phyloP scores from a whole-genome alignment of 768 basidiomycete genomes.

The Aureoboletus auriporus region DNA sequence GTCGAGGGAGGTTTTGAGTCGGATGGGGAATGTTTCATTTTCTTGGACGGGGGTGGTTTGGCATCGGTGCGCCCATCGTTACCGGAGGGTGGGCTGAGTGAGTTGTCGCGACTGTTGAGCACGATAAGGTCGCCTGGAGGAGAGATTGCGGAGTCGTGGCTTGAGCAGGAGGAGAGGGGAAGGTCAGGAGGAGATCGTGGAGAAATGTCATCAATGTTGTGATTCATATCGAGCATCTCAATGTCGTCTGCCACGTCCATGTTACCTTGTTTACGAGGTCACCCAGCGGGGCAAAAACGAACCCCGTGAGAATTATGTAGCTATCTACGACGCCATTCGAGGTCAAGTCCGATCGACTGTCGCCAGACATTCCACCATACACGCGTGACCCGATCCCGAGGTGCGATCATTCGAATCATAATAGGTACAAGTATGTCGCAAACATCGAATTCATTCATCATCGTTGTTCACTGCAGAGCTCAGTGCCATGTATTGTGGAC shows the following conservation, averaged over 20 bases:
- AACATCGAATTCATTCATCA: too few species aligned
- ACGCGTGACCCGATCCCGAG: too few species aligned
- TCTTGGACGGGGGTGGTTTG: conserved; percentile 30
- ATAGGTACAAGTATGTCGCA: too few species aligned
- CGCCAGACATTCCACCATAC: too few species aligned
- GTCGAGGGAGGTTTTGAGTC: conserved; percentile 27
- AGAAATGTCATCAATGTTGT: neutral
- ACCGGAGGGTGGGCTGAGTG: conserved; percentile 14
- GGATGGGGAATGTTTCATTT: conserved; percentile 23
- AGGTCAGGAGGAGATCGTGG: conserved; percentile 6
- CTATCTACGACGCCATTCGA: too few species aligned
- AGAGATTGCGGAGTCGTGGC: conserved; percentile 12
- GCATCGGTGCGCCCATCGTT: conserved; percentile 14
- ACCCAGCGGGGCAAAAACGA: too few species aligned
- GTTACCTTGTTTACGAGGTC: too few species aligned
- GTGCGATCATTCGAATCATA: too few species aligned
- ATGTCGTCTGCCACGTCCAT: conserved; percentile 24
- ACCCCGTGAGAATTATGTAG: too few species aligned
- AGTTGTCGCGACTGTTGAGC: conserved; percentile 29
- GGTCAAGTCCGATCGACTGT: too few species aligned
- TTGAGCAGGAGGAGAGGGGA: conserved; percentile 10
- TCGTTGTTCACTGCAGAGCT: too few species aligned
- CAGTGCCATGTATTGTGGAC: too few species aligned
- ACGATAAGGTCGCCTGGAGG: conserved; percentile 24
- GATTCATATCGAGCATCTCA: conserved; percentile 23